Conservation (phyloP, 1,284 basidiomycete genomes). For the Schizophyllum commune region DNA sequence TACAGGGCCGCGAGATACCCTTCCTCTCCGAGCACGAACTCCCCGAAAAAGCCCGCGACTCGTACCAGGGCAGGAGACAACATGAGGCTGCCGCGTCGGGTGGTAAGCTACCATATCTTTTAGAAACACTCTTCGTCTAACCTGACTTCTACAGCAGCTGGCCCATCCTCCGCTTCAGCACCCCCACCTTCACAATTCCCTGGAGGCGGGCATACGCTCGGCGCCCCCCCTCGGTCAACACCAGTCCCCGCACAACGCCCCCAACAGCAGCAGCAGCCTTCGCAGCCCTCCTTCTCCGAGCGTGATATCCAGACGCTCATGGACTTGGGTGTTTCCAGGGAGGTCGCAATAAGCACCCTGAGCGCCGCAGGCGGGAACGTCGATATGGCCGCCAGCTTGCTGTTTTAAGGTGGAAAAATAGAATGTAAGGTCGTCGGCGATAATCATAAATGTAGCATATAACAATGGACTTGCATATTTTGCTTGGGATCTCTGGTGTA, state of each 20-base stretch:
- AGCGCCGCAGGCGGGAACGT: constrained; percentile 81
- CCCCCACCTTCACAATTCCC: constrained; percentile 37
- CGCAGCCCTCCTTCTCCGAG: constrained; percentile 30
- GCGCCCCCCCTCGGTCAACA: constrained; percentile 26
- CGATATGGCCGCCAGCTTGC: constrained; percentile 81
- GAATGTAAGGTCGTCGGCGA: background rate
- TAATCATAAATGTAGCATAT: background rate
- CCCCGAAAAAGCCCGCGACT: constrained; percentile 65
- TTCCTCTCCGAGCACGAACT: constrained; percentile 95
- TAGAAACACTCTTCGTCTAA: too few relatives aligned
- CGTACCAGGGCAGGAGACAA: constrained; percentile 19
- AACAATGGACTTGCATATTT: background rate
- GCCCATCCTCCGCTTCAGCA: constrained; percentile 14
- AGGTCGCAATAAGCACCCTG: constrained; percentile 70
- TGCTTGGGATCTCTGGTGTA: background rate
- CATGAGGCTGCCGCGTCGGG: constrained; percentile 13
- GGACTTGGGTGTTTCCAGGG: constrained; percentile 67
- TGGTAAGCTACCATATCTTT: background rate
- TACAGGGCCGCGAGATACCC: constrained; percentile 77
- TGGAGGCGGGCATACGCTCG: constrained; percentile 51
- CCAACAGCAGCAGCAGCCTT: constrained; percentile 19
- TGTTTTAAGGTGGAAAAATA: constrained; percentile 46
- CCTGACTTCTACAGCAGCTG: constrained; percentile 7
- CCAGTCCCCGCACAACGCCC: constrained; percentile 14
- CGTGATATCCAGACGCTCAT: constrained; percentile 49